These are phyloP conservation scores for Gaeumannomyces sp. DNA, from an alignment of 2,329 filamentous ascomycete genomes.

Conservation along the genomic window DNA sequence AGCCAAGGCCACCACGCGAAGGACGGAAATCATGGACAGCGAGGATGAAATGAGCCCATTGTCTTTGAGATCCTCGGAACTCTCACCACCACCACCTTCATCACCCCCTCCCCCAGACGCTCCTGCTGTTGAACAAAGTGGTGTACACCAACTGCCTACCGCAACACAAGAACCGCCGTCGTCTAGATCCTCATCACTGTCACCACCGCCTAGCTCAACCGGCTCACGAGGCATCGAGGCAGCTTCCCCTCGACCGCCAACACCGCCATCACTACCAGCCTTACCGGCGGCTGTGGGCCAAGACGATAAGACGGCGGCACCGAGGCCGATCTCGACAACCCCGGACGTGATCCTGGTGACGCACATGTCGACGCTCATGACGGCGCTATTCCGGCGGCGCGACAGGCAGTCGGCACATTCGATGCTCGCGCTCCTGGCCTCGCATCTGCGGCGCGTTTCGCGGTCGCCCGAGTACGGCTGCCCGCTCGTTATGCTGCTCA, in stretches of 20 bases:
- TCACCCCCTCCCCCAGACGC: neutral
- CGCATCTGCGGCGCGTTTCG: constrained; percentile 39
- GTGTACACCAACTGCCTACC: neutral
- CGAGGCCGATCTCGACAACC: constrained; percentile 11
- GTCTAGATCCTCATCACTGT: neutral
- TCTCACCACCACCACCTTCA: constrained; percentile 1
- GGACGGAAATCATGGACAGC: constrained; percentile 31
- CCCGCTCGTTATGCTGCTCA: constrained; percentile 49
- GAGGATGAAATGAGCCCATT: constrained; percentile 28
- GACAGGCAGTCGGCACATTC: constrained; percentile 41
- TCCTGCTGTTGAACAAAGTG: neutral
- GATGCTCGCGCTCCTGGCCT: constrained; percentile 40
- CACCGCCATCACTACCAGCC: neutral
- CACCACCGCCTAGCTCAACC: neutral
- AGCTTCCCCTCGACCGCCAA: neutral
- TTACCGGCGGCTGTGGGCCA: no score
- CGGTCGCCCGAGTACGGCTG: constrained; percentile 29
- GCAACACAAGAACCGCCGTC: neutral
- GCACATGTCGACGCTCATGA: constrained; percentile 46
- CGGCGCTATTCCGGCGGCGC: constrained; percentile 43
- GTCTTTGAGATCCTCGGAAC: constrained; percentile 1
- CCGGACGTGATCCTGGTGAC: constrained; percentile 49
- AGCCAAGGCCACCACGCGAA: neutral
- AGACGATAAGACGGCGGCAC: neutral
- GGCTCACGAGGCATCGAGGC: neutral